Base-by-base conservation (phyloP, 495 filamentous ascomycete species). In the Aspergillus wentii region DNA sequence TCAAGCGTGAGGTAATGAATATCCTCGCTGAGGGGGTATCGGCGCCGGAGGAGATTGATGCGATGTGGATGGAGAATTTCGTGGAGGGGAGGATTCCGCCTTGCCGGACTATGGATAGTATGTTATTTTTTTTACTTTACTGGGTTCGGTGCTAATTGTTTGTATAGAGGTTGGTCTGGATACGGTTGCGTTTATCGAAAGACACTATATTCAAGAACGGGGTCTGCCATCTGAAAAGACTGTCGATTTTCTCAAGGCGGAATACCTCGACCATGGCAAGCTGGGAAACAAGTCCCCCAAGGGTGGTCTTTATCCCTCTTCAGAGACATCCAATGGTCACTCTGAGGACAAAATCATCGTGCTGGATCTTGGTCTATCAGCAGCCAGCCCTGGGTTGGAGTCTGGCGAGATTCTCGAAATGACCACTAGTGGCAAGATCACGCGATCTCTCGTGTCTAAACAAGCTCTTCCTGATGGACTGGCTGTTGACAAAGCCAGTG, bases 121-220 rank as follows among this genome's bases (percentile, higher is more conserved):
- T 40, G 57, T 54, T 1, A 11, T 17, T 11, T 15, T 18, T 17
- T 26, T 20, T 3, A 15, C 6, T 29, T 30, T 9, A 16, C 4
- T 1, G 14, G 27, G 10, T 23, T 35, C 3, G 15, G 23, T 33
- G 15, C 27, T 41, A 36, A 40, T 13, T 18, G 5, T 15, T 25
- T 8, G 6, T 21, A 20, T 40, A 64, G 59, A 51, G 4, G 60
- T 79, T 17, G 74, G 75, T 5, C 57, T 79, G 3, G 73, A 78
- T 34, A 78, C 74, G 0, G 67, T 79, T 8, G 55, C 59, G 2
- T 56, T 60, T 23, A 68, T 70, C 26, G 66, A 70, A 35, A 29
- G 43, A 3, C 57, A 68, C 33, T 68, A 68, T 42, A 55, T 74
- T 17, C n/a, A 57, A 8, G 71, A 74, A 40, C 64, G 72, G 10